These are phyloP conservation scores for Brassica incana DNA, from an alignment of 345 rosid genomes.

Conservation along the genomic window DNA sequence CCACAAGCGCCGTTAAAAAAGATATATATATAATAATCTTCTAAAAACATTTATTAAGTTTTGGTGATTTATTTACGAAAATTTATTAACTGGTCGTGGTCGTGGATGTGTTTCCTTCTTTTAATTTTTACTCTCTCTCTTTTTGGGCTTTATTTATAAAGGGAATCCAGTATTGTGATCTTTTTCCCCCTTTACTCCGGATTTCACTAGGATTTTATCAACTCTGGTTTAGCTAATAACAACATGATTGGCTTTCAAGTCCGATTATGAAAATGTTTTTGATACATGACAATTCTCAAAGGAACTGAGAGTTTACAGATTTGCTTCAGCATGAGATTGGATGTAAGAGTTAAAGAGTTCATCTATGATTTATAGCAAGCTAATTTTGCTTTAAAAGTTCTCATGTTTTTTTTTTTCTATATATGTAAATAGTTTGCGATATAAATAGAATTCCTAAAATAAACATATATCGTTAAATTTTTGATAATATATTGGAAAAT, in stretches of 20 bases:
- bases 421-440: too few species aligned
- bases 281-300: conserved; percentile 48
- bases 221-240: background rate
- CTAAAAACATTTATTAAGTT: background rate
- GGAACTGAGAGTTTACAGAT: background rate
- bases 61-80: background rate
- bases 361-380: background rate
- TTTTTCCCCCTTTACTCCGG: background rate
- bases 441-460: background rate
- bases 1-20: conserved; percentile 37
- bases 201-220: conserved; percentile 4
- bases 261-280: background rate
- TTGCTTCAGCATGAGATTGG: background rate
- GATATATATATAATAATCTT: conserved; percentile 5
- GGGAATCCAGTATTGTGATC: conserved; percentile 23
- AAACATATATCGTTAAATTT: background rate
- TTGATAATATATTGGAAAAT: too few species aligned
- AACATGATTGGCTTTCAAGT: background rate
- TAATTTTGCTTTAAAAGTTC: background rate
- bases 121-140: background rate
- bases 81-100: conserved; percentile 23
- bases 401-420: too few species aligned
- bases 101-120: conserved; percentile 9
- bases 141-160: background rate
- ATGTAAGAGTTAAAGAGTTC: background rate